A percentile compares a stretch with the other conserved stretches of the same genome.
Evolutionary conservation across 805 yeast genomes (phyloP).

Genomic region (Yarrowia sp.): DNA sequence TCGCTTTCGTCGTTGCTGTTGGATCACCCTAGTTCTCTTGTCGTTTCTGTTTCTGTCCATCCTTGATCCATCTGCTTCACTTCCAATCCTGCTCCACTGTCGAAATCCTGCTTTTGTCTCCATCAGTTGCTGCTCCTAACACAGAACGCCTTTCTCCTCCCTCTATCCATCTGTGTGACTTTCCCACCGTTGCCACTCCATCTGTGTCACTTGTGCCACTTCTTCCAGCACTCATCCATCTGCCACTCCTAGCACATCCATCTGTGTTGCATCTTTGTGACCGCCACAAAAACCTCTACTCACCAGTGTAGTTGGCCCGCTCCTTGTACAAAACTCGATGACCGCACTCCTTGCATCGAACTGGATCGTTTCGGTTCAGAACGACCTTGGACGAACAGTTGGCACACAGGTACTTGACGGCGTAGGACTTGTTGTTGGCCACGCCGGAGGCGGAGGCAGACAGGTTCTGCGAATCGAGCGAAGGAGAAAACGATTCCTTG

Average conservation of each 20-base stretch:
- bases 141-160: no score
- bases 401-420: conserved; percentile 92
- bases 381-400: conserved; percentile 90
- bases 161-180: no score
- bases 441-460: conserved; percentile 81
- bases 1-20: no score
- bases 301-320: conserved; percentile 93
- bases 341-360: conserved; percentile 97
- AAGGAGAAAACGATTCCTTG: conserved; percentile 42
- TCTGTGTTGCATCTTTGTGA: no score
- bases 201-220: not conserved
- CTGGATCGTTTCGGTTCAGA: conserved; percentile 89
- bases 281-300: conserved; percentile 34
- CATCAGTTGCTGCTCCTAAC: no score
- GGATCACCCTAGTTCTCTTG: no score
- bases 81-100: no score
- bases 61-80: no score
- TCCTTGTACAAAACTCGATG: conserved; percentile 97
- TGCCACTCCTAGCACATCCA: not conserved
- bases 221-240: not conserved
- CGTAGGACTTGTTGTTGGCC: conserved; percentile 64
- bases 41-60: no score
- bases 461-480: conserved; percentile 36
- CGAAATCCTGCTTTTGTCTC: no score
- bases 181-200: not conserved